Percentiles rank a stretch among this genome's conserved stretches.
phyloP scores from a whole-genome alignment of 495 filamentous ascomycete species.

The Hamigera avellanea region DNA sequence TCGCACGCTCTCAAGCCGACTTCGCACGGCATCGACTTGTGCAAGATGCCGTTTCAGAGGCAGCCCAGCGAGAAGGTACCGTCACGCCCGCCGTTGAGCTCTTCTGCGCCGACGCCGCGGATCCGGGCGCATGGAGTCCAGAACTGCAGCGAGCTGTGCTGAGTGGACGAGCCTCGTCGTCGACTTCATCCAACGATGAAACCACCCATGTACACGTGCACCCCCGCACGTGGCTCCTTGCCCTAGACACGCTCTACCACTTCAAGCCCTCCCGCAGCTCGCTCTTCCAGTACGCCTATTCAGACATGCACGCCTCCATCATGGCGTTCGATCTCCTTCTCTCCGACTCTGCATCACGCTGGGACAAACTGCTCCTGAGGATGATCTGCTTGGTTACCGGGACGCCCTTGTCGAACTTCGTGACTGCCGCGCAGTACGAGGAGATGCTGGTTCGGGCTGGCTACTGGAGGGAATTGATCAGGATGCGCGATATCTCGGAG shows the following conservation, averaged over 20 bases:
- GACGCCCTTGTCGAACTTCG: constrained; percentile 25
- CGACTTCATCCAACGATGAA: not conserved
- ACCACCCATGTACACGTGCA: not conserved
- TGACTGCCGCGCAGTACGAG: constrained; percentile 48
- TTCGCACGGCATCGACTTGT: constrained; percentile 16
- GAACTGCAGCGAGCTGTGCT: constrained; percentile 11
- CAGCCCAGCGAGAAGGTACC: not conserved
- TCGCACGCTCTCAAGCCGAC: constrained; percentile 18
- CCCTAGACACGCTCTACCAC: constrained; percentile 39
- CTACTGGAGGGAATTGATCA: constrained; percentile 24
- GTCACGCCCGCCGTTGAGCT: constrained; percentile 10
- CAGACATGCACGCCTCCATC: constrained; percentile 25
- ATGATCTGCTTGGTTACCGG: constrained; percentile 20
- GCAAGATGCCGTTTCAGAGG: too few relatives aligned
- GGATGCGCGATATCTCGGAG: constrained; percentile 31
- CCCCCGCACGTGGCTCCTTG: constrained; percentile 38
- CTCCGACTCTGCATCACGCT: constrained; percentile 9
- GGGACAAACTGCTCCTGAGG: constrained; percentile 16
- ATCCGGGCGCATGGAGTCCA: constrained; percentile 15
- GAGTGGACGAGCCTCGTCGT: not conserved
- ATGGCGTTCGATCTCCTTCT: constrained; percentile 32
- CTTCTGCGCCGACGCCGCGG: constrained; percentile 22
- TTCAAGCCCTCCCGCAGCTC: constrained; percentile 34
- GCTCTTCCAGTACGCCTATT: constrained; percentile 21
- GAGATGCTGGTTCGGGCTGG: constrained; percentile 30